These are phyloP conservation scores for Eimeria tenella DNA, from an alignment of 169 alveolate species.

Conservation along the genomic window DNA sequence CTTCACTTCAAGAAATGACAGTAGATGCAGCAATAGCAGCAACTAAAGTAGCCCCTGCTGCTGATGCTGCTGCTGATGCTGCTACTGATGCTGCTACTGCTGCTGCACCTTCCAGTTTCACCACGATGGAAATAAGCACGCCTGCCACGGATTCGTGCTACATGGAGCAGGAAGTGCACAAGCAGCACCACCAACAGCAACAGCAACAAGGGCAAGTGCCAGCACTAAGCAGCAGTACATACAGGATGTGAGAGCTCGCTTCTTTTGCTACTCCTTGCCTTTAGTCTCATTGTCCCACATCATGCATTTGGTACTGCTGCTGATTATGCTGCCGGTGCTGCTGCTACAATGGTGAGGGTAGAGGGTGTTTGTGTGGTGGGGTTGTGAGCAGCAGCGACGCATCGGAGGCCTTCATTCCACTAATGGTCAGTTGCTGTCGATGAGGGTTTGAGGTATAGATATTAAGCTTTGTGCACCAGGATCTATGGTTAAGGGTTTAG, in stretches of 20 bases:
- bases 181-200: background rate
- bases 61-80: background rate
- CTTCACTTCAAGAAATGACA: background rate
- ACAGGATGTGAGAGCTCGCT: background rate
- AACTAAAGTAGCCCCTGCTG: background rate
- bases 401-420: background rate
- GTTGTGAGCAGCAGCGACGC: background rate
- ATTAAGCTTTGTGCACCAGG: background rate
- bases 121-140: background rate
- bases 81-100: background rate
- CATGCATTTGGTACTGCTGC: background rate
- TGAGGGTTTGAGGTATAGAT: background rate
- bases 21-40: conserved; percentile 5
- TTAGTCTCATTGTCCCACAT: background rate
- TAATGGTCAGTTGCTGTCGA: background rate
- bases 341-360: background rate
- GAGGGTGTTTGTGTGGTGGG: background rate
- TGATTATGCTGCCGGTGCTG: background rate
- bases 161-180: background rate
- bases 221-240: background rate
- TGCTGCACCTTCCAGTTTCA: conserved; percentile 15
- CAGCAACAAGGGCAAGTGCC: background rate
- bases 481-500: conserved; percentile 2
- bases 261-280: background rate
- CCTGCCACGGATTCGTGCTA: background rate